Conservation (phyloP, 192 early-diverging fungal genomes). For the Umbelopsis sp. region DNA sequence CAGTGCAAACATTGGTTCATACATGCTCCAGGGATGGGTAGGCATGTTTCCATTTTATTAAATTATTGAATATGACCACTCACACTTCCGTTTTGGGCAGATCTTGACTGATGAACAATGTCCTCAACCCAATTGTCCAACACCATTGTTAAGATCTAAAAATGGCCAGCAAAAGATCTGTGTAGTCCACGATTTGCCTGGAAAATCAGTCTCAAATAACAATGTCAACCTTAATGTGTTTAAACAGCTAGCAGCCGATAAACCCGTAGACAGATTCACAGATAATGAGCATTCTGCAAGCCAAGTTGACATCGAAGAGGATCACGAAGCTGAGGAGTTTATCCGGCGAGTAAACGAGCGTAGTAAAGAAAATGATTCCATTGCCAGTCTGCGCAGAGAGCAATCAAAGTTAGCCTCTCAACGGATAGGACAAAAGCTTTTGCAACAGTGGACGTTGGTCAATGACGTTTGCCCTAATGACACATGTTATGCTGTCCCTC, state of each 20-base stretch:
- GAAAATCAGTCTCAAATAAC: not conserved
- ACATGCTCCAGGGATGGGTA: conserved; percentile 45
- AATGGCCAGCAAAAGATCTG: conserved; percentile 32
- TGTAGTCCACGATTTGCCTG: conserved; percentile 28
- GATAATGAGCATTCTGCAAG: not conserved
- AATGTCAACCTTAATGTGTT: not conserved
- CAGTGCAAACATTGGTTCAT: conserved; percentile 13
- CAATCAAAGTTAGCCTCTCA: conserved; percentile 53
- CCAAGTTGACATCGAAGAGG: not conserved
- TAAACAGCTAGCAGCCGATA: not conserved
- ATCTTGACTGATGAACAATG: conserved; percentile 39
- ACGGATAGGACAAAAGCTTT: conserved; percentile 55
- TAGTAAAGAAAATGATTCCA: not conserved
- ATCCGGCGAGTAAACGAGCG: not conserved
- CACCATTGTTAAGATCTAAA: conserved; percentile 38
- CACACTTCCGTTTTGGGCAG: not conserved
- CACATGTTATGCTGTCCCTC: conserved; percentile 47
- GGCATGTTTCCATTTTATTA: not conserved
- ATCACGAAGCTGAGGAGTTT: conserved; percentile 3
- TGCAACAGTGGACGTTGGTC: conserved; percentile 58
- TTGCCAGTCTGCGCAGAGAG: conserved; percentile 31
- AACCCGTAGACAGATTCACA: not conserved
- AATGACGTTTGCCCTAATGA: conserved; percentile 57
- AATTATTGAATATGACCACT: not conserved
- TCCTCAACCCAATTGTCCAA: conserved; percentile 19